phyloP scores from a whole-genome alignment of 306 rosid species.

The Trifolium repens region DNA sequence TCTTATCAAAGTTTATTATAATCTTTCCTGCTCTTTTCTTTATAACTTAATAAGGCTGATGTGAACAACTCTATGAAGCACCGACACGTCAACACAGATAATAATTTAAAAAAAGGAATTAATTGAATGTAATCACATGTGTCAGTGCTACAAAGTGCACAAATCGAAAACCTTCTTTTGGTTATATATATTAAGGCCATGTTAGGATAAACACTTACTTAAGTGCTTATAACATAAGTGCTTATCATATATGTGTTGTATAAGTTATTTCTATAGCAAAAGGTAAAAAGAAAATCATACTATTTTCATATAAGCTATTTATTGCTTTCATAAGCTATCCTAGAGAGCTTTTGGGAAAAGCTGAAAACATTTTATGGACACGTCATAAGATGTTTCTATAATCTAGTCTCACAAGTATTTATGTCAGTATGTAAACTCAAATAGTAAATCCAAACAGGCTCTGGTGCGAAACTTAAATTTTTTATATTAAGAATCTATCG shows the following conservation, averaged over 20 bases:
- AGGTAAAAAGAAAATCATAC: neutral
- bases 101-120: too few species aligned
- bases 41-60: neutral
- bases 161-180: too few species aligned
- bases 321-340: neutral
- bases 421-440: neutral
- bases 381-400: neutral
- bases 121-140: too few species aligned
- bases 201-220: neutral
- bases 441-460: neutral
- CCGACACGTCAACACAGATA: too few species aligned
- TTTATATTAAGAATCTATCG: neutral
- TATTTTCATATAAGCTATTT: neutral
- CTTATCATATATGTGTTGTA: neutral
- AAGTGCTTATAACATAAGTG: neutral
- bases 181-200: neutral
- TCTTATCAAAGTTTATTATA: conserved; percentile 25
- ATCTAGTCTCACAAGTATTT: neutral
- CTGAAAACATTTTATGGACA: neutral
- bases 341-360: neutral
- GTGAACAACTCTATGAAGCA: too few species aligned
- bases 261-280: neutral
- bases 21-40: conserved; percentile 28
- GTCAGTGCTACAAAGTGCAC: too few species aligned
- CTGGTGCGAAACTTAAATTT: neutral